Evolutionary conservation across 1,139 yeast genomes (phyloP), one percentile per base, ranked within the genome.

Genomic region (Yamadazyma diospyri): DNA sequence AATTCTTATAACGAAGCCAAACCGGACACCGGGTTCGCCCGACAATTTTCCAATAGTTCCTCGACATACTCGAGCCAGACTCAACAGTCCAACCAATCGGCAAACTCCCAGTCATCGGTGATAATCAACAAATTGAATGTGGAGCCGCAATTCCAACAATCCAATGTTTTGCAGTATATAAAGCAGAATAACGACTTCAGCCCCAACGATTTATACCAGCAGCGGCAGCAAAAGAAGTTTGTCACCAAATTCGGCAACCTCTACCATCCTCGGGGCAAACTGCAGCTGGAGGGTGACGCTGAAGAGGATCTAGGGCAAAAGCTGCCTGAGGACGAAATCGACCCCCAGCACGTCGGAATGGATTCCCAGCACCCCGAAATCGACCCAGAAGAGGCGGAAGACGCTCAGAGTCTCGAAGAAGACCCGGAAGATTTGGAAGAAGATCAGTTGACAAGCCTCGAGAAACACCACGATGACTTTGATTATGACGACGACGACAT

Each of bases 141-240:
- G 9, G 25, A 23, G 5, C 9, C 25, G 4, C n/a, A 23, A 5
- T 10, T 11, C 9, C 4, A 33, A 2, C 37, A 35, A 20, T 32
- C 41, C 7, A 33, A 34, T 21, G 49, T 45, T 4, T 29, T 45
- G 28, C 42, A 35, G 17, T 45, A 43, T 28, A 45, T 45, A 5
- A 37, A 36, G 16, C 34, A 35, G 15, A 39, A 38, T 31, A 22
- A 34, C 23, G 49, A 43, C 3, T 60, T 63, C 34, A 53, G 61
- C 37, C 55, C 71, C 18, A 57, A 63, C 42, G 65, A 58, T 23
- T 47, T 68, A 30, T 68, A 50, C 38, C 53, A 59, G 10, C 68
- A 66, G 33, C 52, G 72, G 32, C 65, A 62, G 42, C 47, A 43
- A 19, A 44, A 47, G 27, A 51, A 49, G 39, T 58, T 60, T 34